Conservation (phyloP, 495 filamentous ascomycete species). For the Staphylotrichum longicolle region DNA sequence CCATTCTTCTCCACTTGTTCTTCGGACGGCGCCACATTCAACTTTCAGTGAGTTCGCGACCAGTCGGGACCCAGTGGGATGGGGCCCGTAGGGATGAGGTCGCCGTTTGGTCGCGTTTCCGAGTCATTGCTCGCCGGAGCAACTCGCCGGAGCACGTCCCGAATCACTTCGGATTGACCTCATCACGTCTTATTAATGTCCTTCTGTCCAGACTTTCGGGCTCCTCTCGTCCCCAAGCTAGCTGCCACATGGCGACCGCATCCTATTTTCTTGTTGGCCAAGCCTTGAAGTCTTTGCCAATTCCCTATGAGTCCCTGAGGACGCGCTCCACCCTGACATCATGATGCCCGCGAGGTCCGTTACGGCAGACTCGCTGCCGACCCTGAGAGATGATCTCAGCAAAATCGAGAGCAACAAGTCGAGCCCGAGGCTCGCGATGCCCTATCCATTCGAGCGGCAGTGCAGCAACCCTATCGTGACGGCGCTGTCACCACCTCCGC, state of each 20-base stretch:
- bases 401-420: slow-evolving; percentile 24
- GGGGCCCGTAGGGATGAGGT: not conserved
- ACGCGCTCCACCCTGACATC: slow-evolving; percentile 1
- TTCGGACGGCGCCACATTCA: slow-evolving; percentile 9
- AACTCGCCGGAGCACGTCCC: not conserved
- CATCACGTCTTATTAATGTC: not conserved
- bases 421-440: slow-evolving; percentile 14
- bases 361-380: slow-evolving; percentile 25
- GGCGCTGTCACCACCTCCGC: slow-evolving; percentile 30
- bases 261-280: not conserved
- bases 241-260: not conserved
- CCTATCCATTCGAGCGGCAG: slow-evolving; percentile 16
- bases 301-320: not conserved
- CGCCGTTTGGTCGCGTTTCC: not conserved
- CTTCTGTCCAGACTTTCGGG: not conserved
- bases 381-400: slow-evolving; percentile 16
- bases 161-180: not conserved
- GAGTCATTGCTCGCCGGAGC: slow-evolving; percentile 18
- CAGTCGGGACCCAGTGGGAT: not conserved
- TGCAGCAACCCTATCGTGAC: slow-evolving; percentile 20
- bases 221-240: not conserved
- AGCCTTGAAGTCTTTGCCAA: not conserved
- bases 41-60: not conserved
- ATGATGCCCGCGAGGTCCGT: slow-evolving; percentile 24
- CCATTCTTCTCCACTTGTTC: slow-evolving; percentile 2